phyloP scores from a whole-genome alignment of 1,139 yeast species.

The Suhomyces yuchorum region DNA sequence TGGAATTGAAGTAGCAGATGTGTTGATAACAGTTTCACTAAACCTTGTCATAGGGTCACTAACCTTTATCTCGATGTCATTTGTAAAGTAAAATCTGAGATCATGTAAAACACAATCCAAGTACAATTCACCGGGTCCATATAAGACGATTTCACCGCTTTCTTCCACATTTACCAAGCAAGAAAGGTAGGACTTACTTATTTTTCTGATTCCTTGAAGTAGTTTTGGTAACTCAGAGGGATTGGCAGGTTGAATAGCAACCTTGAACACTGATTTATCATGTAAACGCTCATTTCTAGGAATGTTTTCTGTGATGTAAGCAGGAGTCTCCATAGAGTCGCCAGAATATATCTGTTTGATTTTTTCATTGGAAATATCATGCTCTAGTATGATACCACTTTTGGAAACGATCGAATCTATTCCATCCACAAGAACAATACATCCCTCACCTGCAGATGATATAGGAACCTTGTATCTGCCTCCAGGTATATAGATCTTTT shows the following conservation, averaged over 20 bases:
- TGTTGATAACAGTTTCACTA: slow-evolving; percentile 72
- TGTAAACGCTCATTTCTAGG: background rate
- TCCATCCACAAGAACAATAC: slow-evolving; percentile 68
- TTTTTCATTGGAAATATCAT: slow-evolving; percentile 13
- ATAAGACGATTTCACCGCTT: slow-evolving; percentile 80
- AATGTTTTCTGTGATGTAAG: slow-evolving; percentile 2
- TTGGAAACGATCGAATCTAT: slow-evolving; percentile 57
- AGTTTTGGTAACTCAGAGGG: slow-evolving; percentile 81
- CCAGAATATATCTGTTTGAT: background rate
- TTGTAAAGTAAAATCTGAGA: slow-evolving; percentile 59
- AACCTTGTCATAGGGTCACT: slow-evolving; percentile 85
- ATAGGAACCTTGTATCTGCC: slow-evolving; percentile 70
- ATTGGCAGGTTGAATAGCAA: slow-evolving; percentile 78
- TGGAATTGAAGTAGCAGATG: slow-evolving; percentile 67
- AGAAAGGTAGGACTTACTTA: slow-evolving; percentile 67
- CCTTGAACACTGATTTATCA: slow-evolving; percentile 54
- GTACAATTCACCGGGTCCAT: slow-evolving; percentile 87
- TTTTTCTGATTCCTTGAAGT: slow-evolving; percentile 63
- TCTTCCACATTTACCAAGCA: slow-evolving; percentile 74
- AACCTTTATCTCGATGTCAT: slow-evolving; percentile 70
- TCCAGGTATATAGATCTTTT: slow-evolving; percentile 60
- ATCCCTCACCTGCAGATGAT: slow-evolving; percentile 60
- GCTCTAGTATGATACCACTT: slow-evolving; percentile 55
- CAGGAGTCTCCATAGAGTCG: slow-evolving; percentile 1
- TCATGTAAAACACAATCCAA: slow-evolving; percentile 85